Evolutionary conservation across 2,329 filamentous ascomycete species (phyloP), one percentile per base, ranked within the genome.

Genomic region (Clonostachys chloroleuca): DNA sequence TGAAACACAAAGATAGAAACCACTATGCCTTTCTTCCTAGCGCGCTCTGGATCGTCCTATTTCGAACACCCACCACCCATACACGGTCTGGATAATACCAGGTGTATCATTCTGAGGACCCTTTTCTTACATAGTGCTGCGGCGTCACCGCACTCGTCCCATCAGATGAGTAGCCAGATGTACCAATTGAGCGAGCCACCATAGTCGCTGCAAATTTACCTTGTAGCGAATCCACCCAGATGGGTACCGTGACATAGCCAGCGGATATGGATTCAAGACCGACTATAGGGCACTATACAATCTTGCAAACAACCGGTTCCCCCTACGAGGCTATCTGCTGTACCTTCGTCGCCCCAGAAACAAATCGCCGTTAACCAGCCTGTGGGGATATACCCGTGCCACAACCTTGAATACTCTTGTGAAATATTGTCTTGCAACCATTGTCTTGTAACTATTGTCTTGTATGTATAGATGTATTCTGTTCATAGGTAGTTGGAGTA

Each of bases 31-130:
- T 30, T 30, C 3, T 10, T 4, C 24, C 24, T 5, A 3, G 8
- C 24, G 24, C 24, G 24, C 24, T 30, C 24, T 10, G 24, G 24
- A 30, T 30, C 24, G 24, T 30, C 24, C 9, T 9, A 4, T 10
- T 30, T 45, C 34, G 13, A 40, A 46, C 18, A 41, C 41, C 37
- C 44, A 41, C 44, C 44, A 40, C 12, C 44, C 35, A 17, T 20
- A 40, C n/a, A 40, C 20, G 13, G 44, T 17, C 37, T 46, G 37
- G 5, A 46, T 13, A 14, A 20, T 46, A 36, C 34, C 44, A 9
- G 14, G 4, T 44, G 8, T 7, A 16, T 12, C n/a, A 13, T 40
- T 40, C 13, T 18, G 6, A 8, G 12, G 9, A 14, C 4, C n/a
- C 7, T 9, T 34, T 44, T 42, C 14, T 20, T 20, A 16, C 24